Conservation (phyloP, 1,284 basidiomycete genomes). For the Inonotus obliquus region DNA sequence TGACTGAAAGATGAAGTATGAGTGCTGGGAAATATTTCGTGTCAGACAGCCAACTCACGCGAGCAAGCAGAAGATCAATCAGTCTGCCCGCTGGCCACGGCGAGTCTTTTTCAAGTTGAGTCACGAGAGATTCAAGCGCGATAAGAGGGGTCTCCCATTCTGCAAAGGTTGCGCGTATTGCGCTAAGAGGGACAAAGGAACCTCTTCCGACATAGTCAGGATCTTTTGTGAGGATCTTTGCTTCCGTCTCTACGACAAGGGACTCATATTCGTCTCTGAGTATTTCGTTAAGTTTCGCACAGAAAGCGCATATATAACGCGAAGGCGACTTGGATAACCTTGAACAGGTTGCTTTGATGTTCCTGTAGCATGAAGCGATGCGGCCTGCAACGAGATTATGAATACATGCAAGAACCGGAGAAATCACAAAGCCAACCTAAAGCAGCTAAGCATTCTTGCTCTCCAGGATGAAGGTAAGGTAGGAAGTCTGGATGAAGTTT, state of each 20-base stretch:
- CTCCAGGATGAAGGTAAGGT: slow-evolving; percentile 79
- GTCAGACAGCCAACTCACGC: slow-evolving; percentile 21
- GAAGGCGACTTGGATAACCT: slow-evolving; percentile 56
- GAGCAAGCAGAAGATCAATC: slow-evolving; percentile 68
- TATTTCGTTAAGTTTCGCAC: slow-evolving; percentile 65
- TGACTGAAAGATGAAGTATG: slow-evolving; percentile 28
- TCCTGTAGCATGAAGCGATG: slow-evolving; percentile 69
- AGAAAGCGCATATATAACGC: slow-evolving; percentile 73
- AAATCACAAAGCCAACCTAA: slow-evolving; percentile 39
- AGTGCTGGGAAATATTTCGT: background rate
- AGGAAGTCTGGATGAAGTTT: slow-evolving; percentile 60
- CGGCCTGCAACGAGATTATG: slow-evolving; percentile 22
- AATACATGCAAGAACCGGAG: background rate
- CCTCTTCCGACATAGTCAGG: slow-evolving; percentile 64
- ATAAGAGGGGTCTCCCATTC: slow-evolving; percentile 81
- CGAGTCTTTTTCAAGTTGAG: slow-evolving; percentile 50
- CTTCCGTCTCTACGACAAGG: slow-evolving; percentile 77
- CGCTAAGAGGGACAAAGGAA: slow-evolving; percentile 79
- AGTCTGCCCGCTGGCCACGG: slow-evolving; percentile 70
- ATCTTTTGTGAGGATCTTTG: slow-evolving; percentile 69
- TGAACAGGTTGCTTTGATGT: slow-evolving; percentile 53
- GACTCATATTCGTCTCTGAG: slow-evolving; percentile 75
- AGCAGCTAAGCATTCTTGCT: slow-evolving; percentile 72
- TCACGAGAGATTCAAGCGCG: slow-evolving; percentile 58
- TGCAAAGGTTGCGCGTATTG: slow-evolving; percentile 74